Percentiles rank a stretch among this genome's conserved stretches.
These are phyloP conservation scores for Terana coerulea DNA, from an alignment of 768 basidiomycete species.

Conservation along the genomic window DNA sequence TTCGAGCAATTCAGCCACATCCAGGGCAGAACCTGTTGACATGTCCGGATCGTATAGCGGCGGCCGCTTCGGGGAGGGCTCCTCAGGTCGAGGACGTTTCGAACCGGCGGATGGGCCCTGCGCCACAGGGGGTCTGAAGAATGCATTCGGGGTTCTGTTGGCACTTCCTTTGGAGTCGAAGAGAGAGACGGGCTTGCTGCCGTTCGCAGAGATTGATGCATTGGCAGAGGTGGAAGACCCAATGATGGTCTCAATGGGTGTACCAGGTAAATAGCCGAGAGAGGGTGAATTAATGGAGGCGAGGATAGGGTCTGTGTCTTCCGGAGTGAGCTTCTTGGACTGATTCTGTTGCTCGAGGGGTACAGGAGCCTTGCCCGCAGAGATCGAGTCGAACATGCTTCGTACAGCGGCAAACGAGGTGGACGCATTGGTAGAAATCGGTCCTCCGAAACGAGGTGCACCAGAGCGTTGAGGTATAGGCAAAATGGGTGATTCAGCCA, in stretches of 20 bases:
- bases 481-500: conserved; percentile 17
- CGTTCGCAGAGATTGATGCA: background rate
- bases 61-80: conserved; percentile 2
- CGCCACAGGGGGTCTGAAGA: conserved; percentile 45
- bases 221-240: background rate
- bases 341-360: background rate
- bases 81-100: conserved; percentile 15
- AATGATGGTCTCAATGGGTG: background rate
- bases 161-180: conserved; percentile 48
- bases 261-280: background rate
- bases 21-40: conserved; percentile 7
- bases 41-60: background rate
- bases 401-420: conserved; percentile 6
- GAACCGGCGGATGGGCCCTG: conserved; percentile 2
- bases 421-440: conserved; percentile 15
- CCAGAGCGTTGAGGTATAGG: conserved; percentile 29
- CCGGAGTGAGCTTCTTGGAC: background rate
- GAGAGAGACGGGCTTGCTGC: conserved; percentile 18
- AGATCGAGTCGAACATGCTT: conserved; percentile 12
- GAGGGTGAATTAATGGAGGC: background rate
- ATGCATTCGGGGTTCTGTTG: conserved; percentile 57
- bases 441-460: conserved; percentile 35
- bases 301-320: conserved; percentile 5
- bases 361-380: conserved; percentile 6
- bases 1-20: conserved; percentile 2